phyloP scores from a whole-genome alignment of 73 alveolate species.

The Breviolum minutum region DNA sequence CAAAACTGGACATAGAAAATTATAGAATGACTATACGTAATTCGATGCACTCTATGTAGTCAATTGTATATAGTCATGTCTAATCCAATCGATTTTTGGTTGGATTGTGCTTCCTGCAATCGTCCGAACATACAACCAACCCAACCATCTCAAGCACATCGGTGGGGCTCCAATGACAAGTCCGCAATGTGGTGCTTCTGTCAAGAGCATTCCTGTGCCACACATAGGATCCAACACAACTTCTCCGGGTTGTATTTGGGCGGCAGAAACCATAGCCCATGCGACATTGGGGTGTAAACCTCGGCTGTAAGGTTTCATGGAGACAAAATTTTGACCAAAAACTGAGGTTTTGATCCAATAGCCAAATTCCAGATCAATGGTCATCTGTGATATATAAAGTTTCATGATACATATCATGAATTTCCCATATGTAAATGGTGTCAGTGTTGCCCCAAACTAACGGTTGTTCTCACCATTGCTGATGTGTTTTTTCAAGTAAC shows the following conservation, averaged over 20 bases:
- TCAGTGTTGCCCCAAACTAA: not conserved
- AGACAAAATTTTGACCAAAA: not conserved
- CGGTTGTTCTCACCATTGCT: too few relatives aligned
- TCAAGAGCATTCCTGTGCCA: slow-evolving; percentile 50
- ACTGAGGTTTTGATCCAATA: not conserved
- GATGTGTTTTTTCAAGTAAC: not conserved
- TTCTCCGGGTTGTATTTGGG: not conserved
- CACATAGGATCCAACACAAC: slow-evolving; percentile 63
- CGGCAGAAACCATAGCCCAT: slow-evolving; percentile 31
- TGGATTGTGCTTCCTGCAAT: too few relatives aligned
- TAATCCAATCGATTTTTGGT: not conserved
- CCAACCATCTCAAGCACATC: not conserved
- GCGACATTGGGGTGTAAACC: slow-evolving; percentile 53
- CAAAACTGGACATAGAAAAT: too few relatives aligned
- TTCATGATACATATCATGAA: too few relatives aligned
- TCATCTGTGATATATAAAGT: too few relatives aligned
- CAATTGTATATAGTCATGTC: not conserved
- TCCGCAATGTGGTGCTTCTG: not conserved
- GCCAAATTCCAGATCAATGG: too few relatives aligned
- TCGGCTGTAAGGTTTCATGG: not conserved
- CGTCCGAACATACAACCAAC: not conserved
- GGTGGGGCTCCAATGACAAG: not conserved
- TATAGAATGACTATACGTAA: not conserved
- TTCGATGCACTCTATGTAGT: not conserved
- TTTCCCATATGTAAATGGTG: not conserved